Evolutionary conservation across 31 red algal genomes (phyloP).

Genomic region (Bonnemaisonia californica): DNA sequence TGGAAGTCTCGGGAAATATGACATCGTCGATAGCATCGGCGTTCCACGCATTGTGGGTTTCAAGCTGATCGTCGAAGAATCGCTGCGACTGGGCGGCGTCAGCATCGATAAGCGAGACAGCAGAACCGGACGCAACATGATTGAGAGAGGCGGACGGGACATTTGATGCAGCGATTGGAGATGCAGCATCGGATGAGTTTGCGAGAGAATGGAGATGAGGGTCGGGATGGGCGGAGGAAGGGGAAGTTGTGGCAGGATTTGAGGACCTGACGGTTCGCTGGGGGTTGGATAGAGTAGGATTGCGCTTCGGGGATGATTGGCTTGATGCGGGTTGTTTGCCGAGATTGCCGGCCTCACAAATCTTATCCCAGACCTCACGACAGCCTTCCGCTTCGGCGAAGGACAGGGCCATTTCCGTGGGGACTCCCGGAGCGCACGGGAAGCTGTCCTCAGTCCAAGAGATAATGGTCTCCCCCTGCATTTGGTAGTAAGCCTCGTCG

Average conservation of each 20-base stretch:
- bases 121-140: background rate
- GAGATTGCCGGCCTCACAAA: conserved; percentile 17
- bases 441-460: conserved; percentile 52
- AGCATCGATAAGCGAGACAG: conserved; percentile 4
- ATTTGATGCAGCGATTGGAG: background rate
- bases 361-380: conserved; percentile 44
- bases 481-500: conserved; percentile 41
- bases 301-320: background rate
- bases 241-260: background rate
- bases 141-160: background rate
- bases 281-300: background rate
- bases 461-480: conserved; percentile 57
- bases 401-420: conserved; percentile 53
- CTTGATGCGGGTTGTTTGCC: background rate
- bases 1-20: conserved; percentile 9
- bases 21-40: conserved; percentile 19
- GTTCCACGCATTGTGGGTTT: conserved; percentile 1
- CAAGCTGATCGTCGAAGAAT: background rate
- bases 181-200: background rate
- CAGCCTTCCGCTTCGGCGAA: conserved; percentile 57
- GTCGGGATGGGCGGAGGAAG: background rate
- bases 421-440: conserved; percentile 4
- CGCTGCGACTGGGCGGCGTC: conserved; percentile 6
- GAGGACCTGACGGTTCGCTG: background rate
- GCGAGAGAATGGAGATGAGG: background rate